Conservation (phyloP, 345 rosid species). For the Populus ilicifolia region DNA sequence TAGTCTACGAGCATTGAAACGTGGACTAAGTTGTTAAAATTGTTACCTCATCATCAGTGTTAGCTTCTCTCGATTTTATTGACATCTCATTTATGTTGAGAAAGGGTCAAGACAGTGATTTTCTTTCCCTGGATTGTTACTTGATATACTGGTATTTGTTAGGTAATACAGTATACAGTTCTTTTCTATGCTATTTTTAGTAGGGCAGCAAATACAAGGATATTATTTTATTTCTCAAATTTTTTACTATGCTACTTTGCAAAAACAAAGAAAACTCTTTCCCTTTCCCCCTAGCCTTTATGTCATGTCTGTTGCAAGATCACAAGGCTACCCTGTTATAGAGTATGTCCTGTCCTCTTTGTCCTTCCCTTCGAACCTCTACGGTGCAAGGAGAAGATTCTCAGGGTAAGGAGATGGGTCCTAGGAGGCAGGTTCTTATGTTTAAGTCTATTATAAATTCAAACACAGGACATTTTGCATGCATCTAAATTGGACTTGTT, state of each 20-base stretch:
- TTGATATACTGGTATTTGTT: no score
- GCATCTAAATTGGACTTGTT: background rate
- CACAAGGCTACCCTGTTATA: no score
- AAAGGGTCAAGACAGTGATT: background rate
- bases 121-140: background rate
- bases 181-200: no score
- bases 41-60: background rate
- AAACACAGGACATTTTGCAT: background rate
- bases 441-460: background rate
- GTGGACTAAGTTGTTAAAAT: constrained; percentile 11
- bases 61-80: background rate
- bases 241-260: no score
- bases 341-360: no score
- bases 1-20: constrained; percentile 23
- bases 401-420: background rate
- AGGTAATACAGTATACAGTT: no score
- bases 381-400: background rate
- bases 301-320: no score
- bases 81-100: background rate
- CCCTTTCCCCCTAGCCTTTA: no score
- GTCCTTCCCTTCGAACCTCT: background rate
- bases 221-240: no score
- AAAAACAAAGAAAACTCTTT: no score
- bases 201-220: no score
- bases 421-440: background rate